Percentiles rank a stretch among this genome's conserved stretches.
These are phyloP conservation scores for Biancaea sappan DNA, from an alignment of 306 rosid genomes.

Conservation along the genomic window DNA sequence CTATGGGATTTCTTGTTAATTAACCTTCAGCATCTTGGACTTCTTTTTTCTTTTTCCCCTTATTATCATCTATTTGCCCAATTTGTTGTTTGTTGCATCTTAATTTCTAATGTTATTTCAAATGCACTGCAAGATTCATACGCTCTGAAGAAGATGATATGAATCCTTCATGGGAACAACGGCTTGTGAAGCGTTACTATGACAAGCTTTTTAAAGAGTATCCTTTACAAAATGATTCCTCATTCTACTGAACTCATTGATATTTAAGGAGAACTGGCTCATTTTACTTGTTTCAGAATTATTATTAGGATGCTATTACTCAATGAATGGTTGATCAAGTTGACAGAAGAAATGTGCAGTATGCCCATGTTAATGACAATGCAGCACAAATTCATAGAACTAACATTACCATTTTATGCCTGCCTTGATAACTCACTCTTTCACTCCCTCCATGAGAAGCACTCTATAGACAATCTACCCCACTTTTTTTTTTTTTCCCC, in stretches of 20 bases:
- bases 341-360: conserved; percentile 9
- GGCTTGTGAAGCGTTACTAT: conserved; percentile 94
- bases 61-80: conserved; percentile 21
- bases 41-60: conserved; percentile 9
- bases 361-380: not conserved
- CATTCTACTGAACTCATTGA: conserved; percentile 7
- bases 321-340: conserved; percentile 6
- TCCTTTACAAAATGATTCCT: conserved; percentile 49
- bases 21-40: not conserved
- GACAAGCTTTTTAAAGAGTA: conserved; percentile 97
- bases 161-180: conserved; percentile 95
- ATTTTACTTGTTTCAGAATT: not conserved
- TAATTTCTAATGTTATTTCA: conserved; percentile 39
- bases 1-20: not conserved
- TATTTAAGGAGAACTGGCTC: conserved; percentile 16
- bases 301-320: not conserved
- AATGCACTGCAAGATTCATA: conserved; percentile 68
- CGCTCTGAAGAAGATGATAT: conserved; percentile 92
- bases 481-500: not conserved
- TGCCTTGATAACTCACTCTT: not conserved
- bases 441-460: not conserved
- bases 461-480: not conserved
- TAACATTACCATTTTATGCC: conserved; percentile 19
- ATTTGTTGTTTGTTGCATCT: conserved; percentile 20
- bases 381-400: conserved; percentile 17